Conservation (phyloP, 495 filamentous ascomycete genomes). For the Tricharina praecox region DNA sequence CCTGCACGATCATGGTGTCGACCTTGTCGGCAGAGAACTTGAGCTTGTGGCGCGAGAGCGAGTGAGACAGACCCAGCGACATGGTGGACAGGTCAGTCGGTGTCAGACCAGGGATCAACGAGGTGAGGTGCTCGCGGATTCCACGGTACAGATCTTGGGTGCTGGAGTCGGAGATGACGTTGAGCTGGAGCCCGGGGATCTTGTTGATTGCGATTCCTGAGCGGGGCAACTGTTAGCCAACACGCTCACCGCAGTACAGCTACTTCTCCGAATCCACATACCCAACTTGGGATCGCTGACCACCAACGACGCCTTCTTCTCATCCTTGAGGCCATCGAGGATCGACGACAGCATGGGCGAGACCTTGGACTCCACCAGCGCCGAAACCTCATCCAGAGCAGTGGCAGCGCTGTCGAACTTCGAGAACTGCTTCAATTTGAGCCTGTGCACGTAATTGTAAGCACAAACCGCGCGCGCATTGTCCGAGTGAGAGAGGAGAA, state of each 20-base stretch:
- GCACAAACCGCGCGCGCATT: neutral
- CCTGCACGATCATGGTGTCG: slow-evolving; percentile 97
- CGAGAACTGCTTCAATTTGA: slow-evolving; percentile 90
- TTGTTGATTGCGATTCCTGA: slow-evolving; percentile 75
- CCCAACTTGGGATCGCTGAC: slow-evolving; percentile 90
- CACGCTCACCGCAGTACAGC: too few relatives aligned
- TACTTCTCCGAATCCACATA: slow-evolving; percentile 32
- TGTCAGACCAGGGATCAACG: slow-evolving; percentile 75
- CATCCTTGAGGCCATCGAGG: slow-evolving; percentile 81
- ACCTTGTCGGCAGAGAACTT: slow-evolving; percentile 99
- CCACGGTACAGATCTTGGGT: slow-evolving; percentile 82
- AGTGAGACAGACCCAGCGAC: slow-evolving; percentile 90
- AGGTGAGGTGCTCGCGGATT: slow-evolving; percentile 75
- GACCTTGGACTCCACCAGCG: slow-evolving; percentile 83
- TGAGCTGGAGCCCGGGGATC: slow-evolving; percentile 69
- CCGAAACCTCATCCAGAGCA: slow-evolving; percentile 74
- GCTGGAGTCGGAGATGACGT: slow-evolving; percentile 67
- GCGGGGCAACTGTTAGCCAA: too few relatives aligned
- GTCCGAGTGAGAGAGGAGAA: neutral
- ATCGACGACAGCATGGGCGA: slow-evolving; percentile 73
- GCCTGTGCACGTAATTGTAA: slow-evolving; percentile 32
- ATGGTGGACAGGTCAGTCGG: slow-evolving; percentile 78
- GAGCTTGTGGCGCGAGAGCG: slow-evolving; percentile 91
- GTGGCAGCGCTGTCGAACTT: slow-evolving; percentile 86
- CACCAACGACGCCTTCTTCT: slow-evolving; percentile 90